Evolutionary conservation across 768 basidiomycete species (phyloP).

Genomic region (Serendipita vermifera): DNA sequence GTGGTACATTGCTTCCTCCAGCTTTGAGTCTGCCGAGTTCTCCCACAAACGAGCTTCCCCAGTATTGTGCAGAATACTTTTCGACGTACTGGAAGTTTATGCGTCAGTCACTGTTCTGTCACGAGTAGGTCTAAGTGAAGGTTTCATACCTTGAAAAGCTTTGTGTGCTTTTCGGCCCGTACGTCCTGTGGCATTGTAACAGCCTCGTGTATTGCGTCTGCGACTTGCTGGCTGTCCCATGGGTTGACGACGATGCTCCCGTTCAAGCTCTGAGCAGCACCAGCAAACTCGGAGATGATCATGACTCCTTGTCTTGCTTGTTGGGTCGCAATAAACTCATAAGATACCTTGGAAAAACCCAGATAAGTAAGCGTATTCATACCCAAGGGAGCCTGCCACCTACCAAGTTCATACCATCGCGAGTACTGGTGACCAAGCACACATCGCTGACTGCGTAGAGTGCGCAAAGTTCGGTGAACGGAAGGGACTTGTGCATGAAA

Average conservation of each 20-base stretch:
- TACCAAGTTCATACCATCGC: constrained; percentile 98
- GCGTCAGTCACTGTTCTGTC: too few species aligned
- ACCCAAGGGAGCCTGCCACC: constrained; percentile 23
- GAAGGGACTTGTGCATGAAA: constrained; percentile 93
- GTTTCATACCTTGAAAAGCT: constrained; percentile 67
- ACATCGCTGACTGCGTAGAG: constrained; percentile 94
- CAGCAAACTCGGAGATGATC: constrained; percentile 97
- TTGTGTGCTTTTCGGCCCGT: constrained; percentile 85
- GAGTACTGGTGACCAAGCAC: constrained; percentile 85
- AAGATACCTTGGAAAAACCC: constrained; percentile 58
- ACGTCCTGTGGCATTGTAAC: constrained; percentile 74
- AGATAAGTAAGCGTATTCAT: not conserved
- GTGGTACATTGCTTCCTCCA: constrained; percentile 5
- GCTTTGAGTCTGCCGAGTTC: constrained; percentile 45
- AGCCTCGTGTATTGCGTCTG: constrained; percentile 92
- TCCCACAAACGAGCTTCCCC: constrained; percentile 81
- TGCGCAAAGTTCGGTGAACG: constrained; percentile 94
- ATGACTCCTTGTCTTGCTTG: constrained; percentile 86
- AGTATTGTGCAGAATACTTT: constrained; percentile 87
- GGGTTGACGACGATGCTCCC: constrained; percentile 97
- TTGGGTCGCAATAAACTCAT: constrained; percentile 96
- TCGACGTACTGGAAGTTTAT: constrained; percentile 49
- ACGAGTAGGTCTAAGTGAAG: too few species aligned
- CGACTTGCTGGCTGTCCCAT: constrained; percentile 97
- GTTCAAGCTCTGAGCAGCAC: constrained; percentile 90